Base-by-base conservation (phyloP, 495 filamentous ascomycete genomes). In the Geopyxis carbonaria region DNA sequence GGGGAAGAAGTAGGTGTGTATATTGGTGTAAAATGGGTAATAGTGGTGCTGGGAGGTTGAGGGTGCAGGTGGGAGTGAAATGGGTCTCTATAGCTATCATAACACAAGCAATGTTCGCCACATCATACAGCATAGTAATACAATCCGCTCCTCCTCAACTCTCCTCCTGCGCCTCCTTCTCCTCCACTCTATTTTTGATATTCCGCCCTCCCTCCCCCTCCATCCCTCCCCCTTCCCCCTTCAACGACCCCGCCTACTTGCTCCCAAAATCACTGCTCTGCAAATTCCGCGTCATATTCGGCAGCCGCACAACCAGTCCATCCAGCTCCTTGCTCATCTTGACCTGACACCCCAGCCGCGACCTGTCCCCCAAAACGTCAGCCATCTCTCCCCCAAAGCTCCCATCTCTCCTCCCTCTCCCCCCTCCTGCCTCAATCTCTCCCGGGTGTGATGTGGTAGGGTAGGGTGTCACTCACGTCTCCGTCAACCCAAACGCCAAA, bases 271-370 rank as follows among this genome's bases (percentile, higher is more conserved):
- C 89, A 57, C 81, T 92, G 18, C 81, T 81, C 63, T 97, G 91
- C 50, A 97, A 48, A 56, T 97, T 97, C 57, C 91, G 72, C 38
- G 89, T 97, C 84, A 93, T 93, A 22, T 72, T 68, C 9, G 89
- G 89, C 47, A 97, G 60, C 50, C 70, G 76, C 16, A 97, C 84
- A 40, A 70, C 65, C 48, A 97, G 32, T 0, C 89, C 89, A 55
- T 95, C 81, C 39, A 95, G 61, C 45, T 87, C 81, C 59, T 80
- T 82, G 15, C 57, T 76, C 87, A 97, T 94, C 49, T 73, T 57
- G 21, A 95, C 79, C 64, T 97, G 89, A 60, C 89, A 97, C 5
- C 89, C 89, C 32, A 97, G 60, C n/a, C 89, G 70, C 31, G 82
- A 92, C 33, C 53, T 56, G 9, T 16, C 33, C 34, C 19, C 27